Evolutionary conservation across 1,284 basidiomycete genomes (phyloP), one percentile per base, ranked within the genome.

Genomic region (Moniliophthora roreri): DNA sequence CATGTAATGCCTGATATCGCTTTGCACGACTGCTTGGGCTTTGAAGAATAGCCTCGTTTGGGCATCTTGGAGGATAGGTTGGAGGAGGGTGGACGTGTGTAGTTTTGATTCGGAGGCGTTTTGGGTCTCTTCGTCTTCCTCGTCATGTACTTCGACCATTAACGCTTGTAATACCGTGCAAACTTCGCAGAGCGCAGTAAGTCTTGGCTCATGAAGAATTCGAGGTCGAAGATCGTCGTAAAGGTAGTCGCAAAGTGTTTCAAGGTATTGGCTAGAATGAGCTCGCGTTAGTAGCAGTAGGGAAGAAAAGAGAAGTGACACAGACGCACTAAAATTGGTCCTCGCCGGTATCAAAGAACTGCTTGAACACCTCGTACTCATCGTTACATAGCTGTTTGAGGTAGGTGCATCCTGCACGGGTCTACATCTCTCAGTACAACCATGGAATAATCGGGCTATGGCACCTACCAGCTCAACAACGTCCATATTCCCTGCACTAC

Each of bases 21-120:
- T 80, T 64, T 95, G 90, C 42, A 97, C 85, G 46, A 96, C 80
- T 1, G 91, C 82, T 69, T 97, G 94, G 7, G 94, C 94, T 64
- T 95, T 89, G 78, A 97, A 97, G 61, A 97, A 93, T 48, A 97
- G 70, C 50, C 93, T 75, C 5, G 95, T 97, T 73, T 97, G 95
- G 1, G 93, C 93, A 64, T 97, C 95, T 68, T 96, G 93, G 20
- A 96, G 71, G 1, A 97, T 88, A 82, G 94, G 93, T 64, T 90
- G 82, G 38, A 97, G 71, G 5, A 97, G 73, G 50, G 88, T 82
- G 55, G 85, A 80, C 49, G 86, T 84, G 57, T 87, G 84, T 40
- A 58, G 59, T 23, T 23, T 42, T 18, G 41, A 23, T 23, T 24
- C 16, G 10, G 21, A 23, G 41, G 18, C 8, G 26, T 23, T 23